These are phyloP conservation scores for Penicillium robsamsonii DNA, from an alignment of 495 filamentous ascomycete species.

Conservation along the genomic window DNA sequence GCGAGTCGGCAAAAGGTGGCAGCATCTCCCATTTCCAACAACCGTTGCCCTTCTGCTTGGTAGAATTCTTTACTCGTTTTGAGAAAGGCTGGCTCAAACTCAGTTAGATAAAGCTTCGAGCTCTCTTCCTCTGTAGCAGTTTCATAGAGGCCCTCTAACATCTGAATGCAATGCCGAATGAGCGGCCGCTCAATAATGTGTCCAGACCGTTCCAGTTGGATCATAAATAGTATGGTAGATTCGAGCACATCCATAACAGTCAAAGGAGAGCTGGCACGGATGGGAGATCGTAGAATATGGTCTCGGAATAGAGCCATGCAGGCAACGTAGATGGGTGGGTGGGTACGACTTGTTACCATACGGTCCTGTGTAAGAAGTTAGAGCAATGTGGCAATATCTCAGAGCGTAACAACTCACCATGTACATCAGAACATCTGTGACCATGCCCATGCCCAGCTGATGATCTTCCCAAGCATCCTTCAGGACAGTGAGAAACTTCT, in stretches of 20 bases:
- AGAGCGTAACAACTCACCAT: conserved; percentile 56
- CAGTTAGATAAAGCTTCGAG: conserved; percentile 77
- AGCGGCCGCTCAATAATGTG: conserved; percentile 83
- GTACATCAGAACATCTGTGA: conserved; percentile 97
- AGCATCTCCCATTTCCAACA: conserved; percentile 77
- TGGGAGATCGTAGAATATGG: conserved; percentile 62
- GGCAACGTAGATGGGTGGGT: conserved; percentile 75
- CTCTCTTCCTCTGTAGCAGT: conserved; percentile 65
- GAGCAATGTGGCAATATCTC: background rate
- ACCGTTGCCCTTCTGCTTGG: conserved; percentile 61
- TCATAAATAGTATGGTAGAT: conserved; percentile 81
- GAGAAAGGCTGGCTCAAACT: conserved; percentile 80
- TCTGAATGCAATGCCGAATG: conserved; percentile 78
- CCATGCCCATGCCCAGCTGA: conserved; percentile 92
- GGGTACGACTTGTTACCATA: conserved; percentile 68
- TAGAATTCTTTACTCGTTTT: conserved; percentile 72
- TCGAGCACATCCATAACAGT: conserved; percentile 68
- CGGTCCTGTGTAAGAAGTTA: conserved; percentile 57
- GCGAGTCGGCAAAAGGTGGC: conserved; percentile 80
- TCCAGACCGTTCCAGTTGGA: conserved; percentile 86
- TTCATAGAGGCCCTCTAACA: conserved; percentile 90
- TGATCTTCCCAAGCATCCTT: conserved; percentile 84
- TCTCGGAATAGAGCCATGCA: conserved; percentile 88
- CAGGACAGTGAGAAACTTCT: conserved; percentile 75
- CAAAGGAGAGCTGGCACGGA: conserved; percentile 42